phyloP scores from a whole-genome alignment of 768 basidiomycete species.

The Lactifluus piperatus region DNA sequence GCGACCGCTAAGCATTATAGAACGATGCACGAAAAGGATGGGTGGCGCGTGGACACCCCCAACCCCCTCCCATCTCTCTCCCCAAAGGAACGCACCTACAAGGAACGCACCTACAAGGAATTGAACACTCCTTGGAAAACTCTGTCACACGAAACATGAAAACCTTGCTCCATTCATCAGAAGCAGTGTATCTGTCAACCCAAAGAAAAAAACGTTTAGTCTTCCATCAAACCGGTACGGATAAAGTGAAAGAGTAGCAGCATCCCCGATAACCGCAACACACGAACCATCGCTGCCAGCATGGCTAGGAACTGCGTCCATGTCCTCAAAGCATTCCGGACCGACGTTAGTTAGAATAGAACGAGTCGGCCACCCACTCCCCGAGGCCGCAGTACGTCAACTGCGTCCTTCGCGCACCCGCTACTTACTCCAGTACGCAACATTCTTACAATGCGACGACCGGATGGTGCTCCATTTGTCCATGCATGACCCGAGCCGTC shows the following conservation, averaged over 20 bases:
- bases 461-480: not conserved
- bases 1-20: not conserved
- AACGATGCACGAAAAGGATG: not conserved
- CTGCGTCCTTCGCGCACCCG: not conserved
- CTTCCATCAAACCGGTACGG: not conserved
- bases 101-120: not conserved
- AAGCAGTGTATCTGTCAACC: not conserved
- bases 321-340: not conserved
- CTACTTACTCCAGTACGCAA: not conserved
- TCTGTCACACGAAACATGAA: not conserved
- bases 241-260: not conserved
- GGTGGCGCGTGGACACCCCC: not conserved
- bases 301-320: not conserved
- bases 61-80: not conserved
- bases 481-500: not conserved
- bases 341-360: not conserved
- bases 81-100: not conserved
- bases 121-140: not conserved
- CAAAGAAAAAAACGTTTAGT: not conserved
- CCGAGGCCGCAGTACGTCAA: not conserved
- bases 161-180: not conserved
- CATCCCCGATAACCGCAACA: not conserved
- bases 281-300: not conserved
- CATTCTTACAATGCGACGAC: not conserved
- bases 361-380: not conserved